Percentiles rank a stretch among this genome's conserved stretches.
These are phyloP conservation scores for Lichtheimia corymbifera DNA, from an alignment of 371 early-diverging fungal species.

Conservation along the genomic window DNA sequence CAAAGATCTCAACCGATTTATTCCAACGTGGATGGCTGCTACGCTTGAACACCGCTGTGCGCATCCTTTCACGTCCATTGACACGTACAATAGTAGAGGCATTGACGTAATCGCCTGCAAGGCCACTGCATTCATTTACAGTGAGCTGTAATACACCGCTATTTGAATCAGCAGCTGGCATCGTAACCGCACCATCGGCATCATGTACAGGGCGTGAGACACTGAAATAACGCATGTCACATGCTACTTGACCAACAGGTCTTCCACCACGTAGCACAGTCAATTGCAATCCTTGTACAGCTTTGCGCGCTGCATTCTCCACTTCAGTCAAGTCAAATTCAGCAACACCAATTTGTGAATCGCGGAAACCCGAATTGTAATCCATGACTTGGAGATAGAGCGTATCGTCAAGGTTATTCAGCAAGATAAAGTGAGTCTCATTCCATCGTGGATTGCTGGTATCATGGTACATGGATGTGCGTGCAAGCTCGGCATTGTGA, in stretches of 20 bases:
- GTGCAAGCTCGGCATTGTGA: slow-evolving; percentile 54
- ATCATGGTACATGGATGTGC: slow-evolving; percentile 61
- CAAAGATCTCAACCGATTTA: slow-evolving; percentile 45
- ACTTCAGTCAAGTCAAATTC: slow-evolving; percentile 57
- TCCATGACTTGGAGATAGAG: slow-evolving; percentile 45
- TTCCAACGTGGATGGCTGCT: slow-evolving; percentile 59
- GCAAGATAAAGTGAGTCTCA: slow-evolving; percentile 40
- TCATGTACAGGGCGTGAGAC: slow-evolving; percentile 33
- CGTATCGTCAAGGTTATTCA: slow-evolving; percentile 31
- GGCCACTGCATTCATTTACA: slow-evolving; percentile 53
- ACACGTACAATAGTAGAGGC: slow-evolving; percentile 50
- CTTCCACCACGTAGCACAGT: slow-evolving; percentile 42
- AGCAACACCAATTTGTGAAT: slow-evolving; percentile 48
- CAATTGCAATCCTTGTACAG: slow-evolving; percentile 37
- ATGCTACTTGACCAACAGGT: slow-evolving; percentile 41
- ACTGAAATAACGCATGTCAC: slow-evolving; percentile 44
- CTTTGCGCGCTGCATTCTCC: slow-evolving; percentile 12
- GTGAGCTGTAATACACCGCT: slow-evolving; percentile 55
- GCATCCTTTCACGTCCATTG: slow-evolving; percentile 40
- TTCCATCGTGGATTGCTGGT: slow-evolving; percentile 49
- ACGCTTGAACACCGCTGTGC: slow-evolving; percentile 50
- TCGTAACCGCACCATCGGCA: slow-evolving; percentile 45
- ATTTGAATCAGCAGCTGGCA: slow-evolving; percentile 41
- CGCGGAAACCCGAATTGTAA: slow-evolving; percentile 41
- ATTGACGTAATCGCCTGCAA: slow-evolving; percentile 21